These are phyloP conservation scores for Emydomyces testavorans DNA, from an alignment of 2,329 filamentous ascomycete species.

Conservation along the genomic window DNA sequence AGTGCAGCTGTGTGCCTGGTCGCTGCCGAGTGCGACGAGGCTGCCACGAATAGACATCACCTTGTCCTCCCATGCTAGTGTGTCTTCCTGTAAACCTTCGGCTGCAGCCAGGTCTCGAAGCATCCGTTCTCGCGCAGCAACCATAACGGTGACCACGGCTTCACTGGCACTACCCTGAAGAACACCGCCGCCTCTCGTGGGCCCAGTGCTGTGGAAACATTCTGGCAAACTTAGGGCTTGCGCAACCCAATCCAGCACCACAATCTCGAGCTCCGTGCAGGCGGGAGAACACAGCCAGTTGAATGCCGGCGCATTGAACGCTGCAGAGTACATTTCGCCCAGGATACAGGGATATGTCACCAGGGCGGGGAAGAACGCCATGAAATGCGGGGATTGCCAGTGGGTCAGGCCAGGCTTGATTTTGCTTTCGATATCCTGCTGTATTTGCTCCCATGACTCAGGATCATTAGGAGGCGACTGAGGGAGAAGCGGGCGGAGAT, in stretches of 20 bases:
- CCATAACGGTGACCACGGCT: constrained; percentile 73
- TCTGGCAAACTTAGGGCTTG: constrained; percentile 61
- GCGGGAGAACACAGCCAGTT: constrained; percentile 95
- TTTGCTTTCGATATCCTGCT: constrained; percentile 68
- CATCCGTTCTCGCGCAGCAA: constrained; percentile 73
- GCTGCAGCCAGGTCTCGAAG: constrained; percentile 49
- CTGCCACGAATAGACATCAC: constrained; percentile 54
- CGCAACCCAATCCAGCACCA: constrained; percentile 85
- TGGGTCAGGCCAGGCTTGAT: constrained; percentile 90
- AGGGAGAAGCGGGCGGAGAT: constrained; percentile 71
- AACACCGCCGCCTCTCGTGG: constrained; percentile 64
- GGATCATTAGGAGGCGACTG: constrained; percentile 53
- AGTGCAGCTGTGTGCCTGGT: constrained; percentile 69
- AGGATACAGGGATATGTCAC: constrained; percentile 74
- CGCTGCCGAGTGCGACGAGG: constrained; percentile 70
- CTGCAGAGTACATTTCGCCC: constrained; percentile 81
- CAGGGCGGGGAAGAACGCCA: constrained; percentile 85
- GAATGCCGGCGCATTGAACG: constrained; percentile 83
- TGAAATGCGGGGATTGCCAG: constrained; percentile 89
- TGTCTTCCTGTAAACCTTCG: constrained; percentile 35
- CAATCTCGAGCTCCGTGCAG: constrained; percentile 83
- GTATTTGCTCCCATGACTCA: constrained; percentile 64
- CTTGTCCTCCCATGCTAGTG: constrained; percentile 55
- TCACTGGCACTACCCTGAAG: constrained; percentile 88
- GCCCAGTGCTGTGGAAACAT: constrained; percentile 60